phyloP scores from a whole-genome alignment of 108 stramenopile species.

The Cylindrotheca closterium region DNA sequence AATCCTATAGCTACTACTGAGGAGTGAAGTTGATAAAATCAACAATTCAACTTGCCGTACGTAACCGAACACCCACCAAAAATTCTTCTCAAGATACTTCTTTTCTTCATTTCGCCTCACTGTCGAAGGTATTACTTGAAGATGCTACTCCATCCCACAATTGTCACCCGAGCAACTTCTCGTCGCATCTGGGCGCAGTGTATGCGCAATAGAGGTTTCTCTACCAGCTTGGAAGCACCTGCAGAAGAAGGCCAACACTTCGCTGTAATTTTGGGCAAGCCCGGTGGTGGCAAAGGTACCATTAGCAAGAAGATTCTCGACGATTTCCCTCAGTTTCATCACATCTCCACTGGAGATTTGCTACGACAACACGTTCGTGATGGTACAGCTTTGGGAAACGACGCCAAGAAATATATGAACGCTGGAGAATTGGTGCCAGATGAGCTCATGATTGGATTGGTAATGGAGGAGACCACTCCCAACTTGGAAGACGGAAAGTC shows the following conservation, averaged over 20 bases:
- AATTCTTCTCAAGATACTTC: too few relatives aligned
- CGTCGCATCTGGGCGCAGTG: too few relatives aligned
- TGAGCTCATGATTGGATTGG: slow-evolving; percentile 87
- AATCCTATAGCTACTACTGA: too few relatives aligned
- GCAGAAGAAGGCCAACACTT: slow-evolving; percentile 29
- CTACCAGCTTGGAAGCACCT: slow-evolving; percentile 25
- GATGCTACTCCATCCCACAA: too few relatives aligned
- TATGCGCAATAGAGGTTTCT: too few relatives aligned
- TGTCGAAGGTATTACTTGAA: too few relatives aligned
- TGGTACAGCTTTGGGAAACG: slow-evolving; percentile 73
- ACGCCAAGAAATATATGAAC: slow-evolving; percentile 90
- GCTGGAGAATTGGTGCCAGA: slow-evolving; percentile 90
- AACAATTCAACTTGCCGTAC: too few relatives aligned
- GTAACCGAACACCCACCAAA: too few relatives aligned
- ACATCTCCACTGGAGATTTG: slow-evolving; percentile 95
- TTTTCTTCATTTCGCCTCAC: too few relatives aligned
- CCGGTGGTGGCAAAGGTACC: slow-evolving; percentile 98
- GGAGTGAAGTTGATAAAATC: too few relatives aligned
- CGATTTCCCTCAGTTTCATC: slow-evolving; percentile 85
- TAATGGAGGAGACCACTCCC: slow-evolving; percentile 74
- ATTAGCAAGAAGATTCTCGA: slow-evolving; percentile 88
- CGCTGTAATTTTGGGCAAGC: slow-evolving; percentile 86
- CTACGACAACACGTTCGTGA: slow-evolving; percentile 89
- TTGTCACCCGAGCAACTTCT: too few relatives aligned
- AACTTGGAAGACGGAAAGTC: slow-evolving; percentile 59